Base-by-base conservation (phyloP, 2,329 filamentous ascomycete species). In the Paraphoma sp. region DNA sequence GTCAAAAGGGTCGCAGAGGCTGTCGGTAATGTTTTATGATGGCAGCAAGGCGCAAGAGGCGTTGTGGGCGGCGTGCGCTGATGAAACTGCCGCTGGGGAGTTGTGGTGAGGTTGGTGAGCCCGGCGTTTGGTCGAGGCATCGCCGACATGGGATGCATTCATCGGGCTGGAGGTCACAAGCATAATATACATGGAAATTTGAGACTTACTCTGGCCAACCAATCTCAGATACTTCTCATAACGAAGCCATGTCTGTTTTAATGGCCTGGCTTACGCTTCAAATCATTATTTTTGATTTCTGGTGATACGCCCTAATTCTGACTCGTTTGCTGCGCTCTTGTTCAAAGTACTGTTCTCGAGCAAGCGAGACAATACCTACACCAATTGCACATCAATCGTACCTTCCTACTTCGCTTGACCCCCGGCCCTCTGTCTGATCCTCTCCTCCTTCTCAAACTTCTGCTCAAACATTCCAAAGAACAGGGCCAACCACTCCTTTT, bases 401-500 rank as follows among this genome's bases (percentile, higher is more conserved):
- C 33, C 33, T 10, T 36, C 16, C 49, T 51, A 75, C 57, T 70
- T 74, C 14, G 60, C 69, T 56, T 74, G 72, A 6, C 60, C 69
- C 10, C 62, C 64, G 14, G 61, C 69, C 31, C 62, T 62, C 56
- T 73, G 68, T 40, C 68, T 63, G 17, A 74, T 60, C 51, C 64
- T 67, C 62, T 75, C 72, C 18, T 74, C 73, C 52, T 64, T 72
- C 56, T 71, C 72, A 53, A 60, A 71, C 47, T 63, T 67, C 48
- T 71, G 66, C 8, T 60, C 61, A 50, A 76, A 75, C 10, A 74
- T 63, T 48, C 43, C 65, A 14, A 64, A 63, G 31, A 76, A 72
- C 38, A 76, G 48, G 2, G 73, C 75, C 67, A 82, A 64, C 80
- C 80, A 82, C 56, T 77, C 71, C 52, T 62, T 72, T 59, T 80